phyloP scores from a whole-genome alignment of 805 yeast genomes.

The Hanseniaspora singularis region DNA sequence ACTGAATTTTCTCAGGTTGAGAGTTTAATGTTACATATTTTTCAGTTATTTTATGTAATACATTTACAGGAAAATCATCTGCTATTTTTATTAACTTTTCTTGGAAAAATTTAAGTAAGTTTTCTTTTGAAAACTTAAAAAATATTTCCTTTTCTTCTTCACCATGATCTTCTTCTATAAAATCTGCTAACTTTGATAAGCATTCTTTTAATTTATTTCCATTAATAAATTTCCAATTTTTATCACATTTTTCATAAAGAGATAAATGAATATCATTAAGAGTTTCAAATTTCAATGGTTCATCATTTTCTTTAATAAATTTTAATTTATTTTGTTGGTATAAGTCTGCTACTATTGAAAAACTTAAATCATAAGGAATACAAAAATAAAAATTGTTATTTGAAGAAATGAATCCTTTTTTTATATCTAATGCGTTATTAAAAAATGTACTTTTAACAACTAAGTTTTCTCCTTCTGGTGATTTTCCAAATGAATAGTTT shows the following conservation, averaged over 20 bases:
- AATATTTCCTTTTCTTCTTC: constrained; percentile 5
- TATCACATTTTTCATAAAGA: background rate
- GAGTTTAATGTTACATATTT: background rate
- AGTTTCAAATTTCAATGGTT: constrained; percentile 1
- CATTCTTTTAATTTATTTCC: background rate
- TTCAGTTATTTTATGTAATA: background rate
- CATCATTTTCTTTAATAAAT: background rate
- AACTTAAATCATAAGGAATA: constrained; percentile 4
- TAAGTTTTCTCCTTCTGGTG: constrained; percentile 8
- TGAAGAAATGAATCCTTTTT: constrained; percentile 6
- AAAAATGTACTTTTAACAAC: constrained; percentile 5
- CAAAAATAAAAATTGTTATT: constrained; percentile 1
- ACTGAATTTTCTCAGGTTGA: background rate
- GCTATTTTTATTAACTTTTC: background rate
- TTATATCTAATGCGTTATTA: background rate
- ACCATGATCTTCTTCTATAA: constrained; percentile 9
- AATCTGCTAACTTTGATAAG: constrained; percentile 2
- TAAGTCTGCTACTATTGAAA: constrained; percentile 5
- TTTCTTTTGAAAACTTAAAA: constrained; percentile 3
- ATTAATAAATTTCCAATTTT: constrained; percentile 5
- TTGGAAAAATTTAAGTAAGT: background rate
- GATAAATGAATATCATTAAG: constrained; percentile 7
- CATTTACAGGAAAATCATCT: constrained; percentile 1
- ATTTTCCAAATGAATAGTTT: constrained; percentile 5
- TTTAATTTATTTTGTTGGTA: background rate